Percentiles rank a stretch among this genome's conserved stretches.
phyloP scores from a whole-genome alignment of 345 rosid genomes.

The Luvunga scandens region DNA sequence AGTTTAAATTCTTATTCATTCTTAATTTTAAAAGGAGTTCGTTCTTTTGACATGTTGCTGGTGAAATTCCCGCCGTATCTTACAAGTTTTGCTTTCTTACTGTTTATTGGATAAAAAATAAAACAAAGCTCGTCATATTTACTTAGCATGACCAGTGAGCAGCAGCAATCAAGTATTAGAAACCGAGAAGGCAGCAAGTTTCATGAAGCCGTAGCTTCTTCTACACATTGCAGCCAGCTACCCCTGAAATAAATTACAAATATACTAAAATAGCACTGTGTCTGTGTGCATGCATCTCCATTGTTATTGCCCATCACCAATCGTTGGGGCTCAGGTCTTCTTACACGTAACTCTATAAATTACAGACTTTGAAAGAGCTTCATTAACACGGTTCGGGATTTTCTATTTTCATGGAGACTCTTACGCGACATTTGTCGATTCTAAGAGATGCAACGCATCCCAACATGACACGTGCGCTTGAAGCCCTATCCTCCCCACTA shows the following conservation, averaged over 20 bases:
- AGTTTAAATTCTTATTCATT: too few species aligned
- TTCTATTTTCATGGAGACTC: constrained; percentile 1
- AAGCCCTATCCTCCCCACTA: neutral
- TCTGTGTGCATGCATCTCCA: too few species aligned
- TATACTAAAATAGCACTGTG: too few species aligned
- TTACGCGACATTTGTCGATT: constrained; percentile 4
- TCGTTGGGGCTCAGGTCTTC: neutral
- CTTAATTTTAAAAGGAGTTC: too few species aligned
- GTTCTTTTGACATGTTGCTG: too few species aligned
- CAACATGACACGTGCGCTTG: constrained; percentile 17
- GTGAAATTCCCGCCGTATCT: too few species aligned
- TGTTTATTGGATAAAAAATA: too few species aligned
- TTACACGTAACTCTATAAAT: neutral
- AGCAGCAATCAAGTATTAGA: neutral
- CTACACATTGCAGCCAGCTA: neutral
- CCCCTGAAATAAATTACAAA: too few species aligned
- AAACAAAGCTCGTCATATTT: too few species aligned
- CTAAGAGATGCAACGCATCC: neutral
- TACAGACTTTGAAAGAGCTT: neutral
- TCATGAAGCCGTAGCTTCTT: neutral
- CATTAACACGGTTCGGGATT: too few species aligned
- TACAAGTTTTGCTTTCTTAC: too few species aligned
- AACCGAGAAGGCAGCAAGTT: neutral
- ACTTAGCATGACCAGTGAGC: too few species aligned
- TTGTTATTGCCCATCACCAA: neutral